phyloP scores from a whole-genome alignment of 495 filamentous ascomycete species.

The Parmelia sp. region DNA sequence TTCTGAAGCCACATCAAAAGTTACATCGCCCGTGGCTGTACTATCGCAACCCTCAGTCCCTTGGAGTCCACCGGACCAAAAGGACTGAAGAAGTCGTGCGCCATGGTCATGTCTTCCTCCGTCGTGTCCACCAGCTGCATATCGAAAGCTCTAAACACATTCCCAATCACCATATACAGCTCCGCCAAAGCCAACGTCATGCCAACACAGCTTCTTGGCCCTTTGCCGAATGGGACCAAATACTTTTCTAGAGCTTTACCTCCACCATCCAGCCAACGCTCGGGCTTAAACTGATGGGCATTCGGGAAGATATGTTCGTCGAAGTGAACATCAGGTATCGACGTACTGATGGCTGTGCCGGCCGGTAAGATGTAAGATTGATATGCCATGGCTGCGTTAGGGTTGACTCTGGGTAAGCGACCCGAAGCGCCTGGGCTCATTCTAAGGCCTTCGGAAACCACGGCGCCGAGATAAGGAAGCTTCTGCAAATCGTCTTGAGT shows the following conservation, averaged over 20 bases:
- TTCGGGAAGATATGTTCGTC: slow-evolving; percentile 19
- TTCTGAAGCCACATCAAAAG: too few relatives aligned
- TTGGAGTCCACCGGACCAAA: slow-evolving; percentile 10
- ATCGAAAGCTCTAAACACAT: slow-evolving; percentile 6
- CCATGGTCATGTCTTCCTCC: slow-evolving; percentile 13
- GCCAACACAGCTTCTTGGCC: slow-evolving; percentile 21
- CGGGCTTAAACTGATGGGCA: slow-evolving; percentile 21
- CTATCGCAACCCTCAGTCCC: neutral
- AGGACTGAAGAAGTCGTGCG: slow-evolving; percentile 16
- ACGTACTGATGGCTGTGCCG: slow-evolving; percentile 37
- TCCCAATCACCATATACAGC: slow-evolving; percentile 12
- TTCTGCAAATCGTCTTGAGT: slow-evolving; percentile 29
- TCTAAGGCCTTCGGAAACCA: slow-evolving; percentile 37
- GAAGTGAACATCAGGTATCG: slow-evolving; percentile 20
- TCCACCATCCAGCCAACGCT: slow-evolving; percentile 27
- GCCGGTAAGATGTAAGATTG: slow-evolving; percentile 7
- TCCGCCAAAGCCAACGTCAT: slow-evolving; percentile 15
- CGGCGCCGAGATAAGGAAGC: slow-evolving; percentile 35
- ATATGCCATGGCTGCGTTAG: slow-evolving; percentile 32
- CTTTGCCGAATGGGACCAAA: slow-evolving; percentile 21
- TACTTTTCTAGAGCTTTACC: slow-evolving; percentile 30
- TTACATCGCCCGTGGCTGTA: too few relatives aligned
- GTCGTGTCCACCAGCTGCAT: slow-evolving; percentile 6
- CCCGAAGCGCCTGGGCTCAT: slow-evolving; percentile 32
- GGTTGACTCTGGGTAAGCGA: slow-evolving; percentile 34